Conservation (phyloP, 768 basidiomycete species). For the Postia placenta region DNA sequence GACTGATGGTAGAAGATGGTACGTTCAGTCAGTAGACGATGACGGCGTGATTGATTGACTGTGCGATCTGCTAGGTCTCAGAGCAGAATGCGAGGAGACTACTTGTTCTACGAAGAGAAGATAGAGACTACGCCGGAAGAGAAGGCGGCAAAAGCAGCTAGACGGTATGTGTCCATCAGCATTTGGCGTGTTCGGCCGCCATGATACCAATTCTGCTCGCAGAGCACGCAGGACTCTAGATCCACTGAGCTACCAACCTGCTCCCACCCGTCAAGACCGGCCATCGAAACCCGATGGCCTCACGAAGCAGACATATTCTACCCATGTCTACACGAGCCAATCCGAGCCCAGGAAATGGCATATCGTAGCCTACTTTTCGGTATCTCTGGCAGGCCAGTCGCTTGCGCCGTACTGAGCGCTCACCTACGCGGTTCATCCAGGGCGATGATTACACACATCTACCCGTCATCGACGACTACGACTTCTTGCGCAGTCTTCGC, state of each 20-base stretch:
- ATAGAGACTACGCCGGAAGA: constrained; percentile 77
- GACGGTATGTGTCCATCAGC: constrained; percentile 42
- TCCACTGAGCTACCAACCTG: constrained; percentile 49
- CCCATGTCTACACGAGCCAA: constrained; percentile 61
- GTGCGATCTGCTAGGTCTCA: constrained; percentile 52
- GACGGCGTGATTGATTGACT: neutral
- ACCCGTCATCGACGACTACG: constrained; percentile 69
- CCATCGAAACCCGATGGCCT: constrained; percentile 77
- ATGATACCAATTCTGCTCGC: neutral
- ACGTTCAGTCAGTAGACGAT: constrained; percentile 8
- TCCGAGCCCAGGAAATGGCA: constrained; percentile 69
- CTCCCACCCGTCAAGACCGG: constrained; percentile 66
- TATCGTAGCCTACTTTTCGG: constrained; percentile 79
- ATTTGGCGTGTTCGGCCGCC: neutral
- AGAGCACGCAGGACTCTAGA: constrained; percentile 55
- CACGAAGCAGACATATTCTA: constrained; percentile 83
- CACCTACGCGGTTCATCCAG: constrained; percentile 27
- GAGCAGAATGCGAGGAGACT: constrained; percentile 79
- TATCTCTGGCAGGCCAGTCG: constrained; percentile 18
- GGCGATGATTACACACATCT: constrained; percentile 63
- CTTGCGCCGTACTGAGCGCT: neutral
- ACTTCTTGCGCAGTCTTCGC: constrained; percentile 60
- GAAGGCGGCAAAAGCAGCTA: constrained; percentile 72
- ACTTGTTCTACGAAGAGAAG: constrained; percentile 81
- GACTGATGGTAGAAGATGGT: constrained; percentile 83